Base-by-base conservation (phyloP, 2,329 filamentous ascomycete species). In the Monosporascus sp. region DNA sequence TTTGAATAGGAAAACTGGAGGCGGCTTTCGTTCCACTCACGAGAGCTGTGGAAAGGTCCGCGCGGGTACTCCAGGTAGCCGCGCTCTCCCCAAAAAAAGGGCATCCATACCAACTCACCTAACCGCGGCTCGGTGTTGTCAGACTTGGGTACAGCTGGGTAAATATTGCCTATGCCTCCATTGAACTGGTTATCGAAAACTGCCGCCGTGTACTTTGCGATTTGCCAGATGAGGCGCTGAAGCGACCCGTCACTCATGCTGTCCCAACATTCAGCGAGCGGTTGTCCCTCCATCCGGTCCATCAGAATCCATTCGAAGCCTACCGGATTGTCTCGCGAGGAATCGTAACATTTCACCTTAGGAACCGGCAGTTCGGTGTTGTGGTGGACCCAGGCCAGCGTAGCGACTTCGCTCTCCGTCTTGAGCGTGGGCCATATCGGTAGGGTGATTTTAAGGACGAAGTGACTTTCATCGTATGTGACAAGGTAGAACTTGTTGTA, bases 281-380 rank as follows among this genome's bases (percentile, higher is more conserved):
- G 58, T 7, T 44, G 50, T 1, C 69, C 69, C 2, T 61, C 46
- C 3, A 68, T 43, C 19, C 55, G 59, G 8, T 51, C 55, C 65
- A 68, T 66, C 6, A 69, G 51, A 11, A 68, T 62, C 67, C 68
- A 70, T 53, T 70, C 68, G 14, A 63, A 65, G 0, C 65, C 65
- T 17, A 68, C 49, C 1, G 60, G 55, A 20, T 63, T 65, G 19
- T 63, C 41, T 14, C 57, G 51, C 1, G 59, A 58, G 0, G 61
- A 50, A 38, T 64, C 58, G 40, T 61, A 63, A 22, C 50, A 59
- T 7, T 37, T 49, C 17, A 68, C 58, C 4, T 49, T 53, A 3
- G 67, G 66, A 2, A 67, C 59, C 1, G 63, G 63, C 3, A 69
- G 53, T 5, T 37, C 53, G 2, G 65, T 68, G 47, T 63, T 58